phyloP scores from a whole-genome alignment of 345 rosid genomes.

The Pelargonium nanum region DNA sequence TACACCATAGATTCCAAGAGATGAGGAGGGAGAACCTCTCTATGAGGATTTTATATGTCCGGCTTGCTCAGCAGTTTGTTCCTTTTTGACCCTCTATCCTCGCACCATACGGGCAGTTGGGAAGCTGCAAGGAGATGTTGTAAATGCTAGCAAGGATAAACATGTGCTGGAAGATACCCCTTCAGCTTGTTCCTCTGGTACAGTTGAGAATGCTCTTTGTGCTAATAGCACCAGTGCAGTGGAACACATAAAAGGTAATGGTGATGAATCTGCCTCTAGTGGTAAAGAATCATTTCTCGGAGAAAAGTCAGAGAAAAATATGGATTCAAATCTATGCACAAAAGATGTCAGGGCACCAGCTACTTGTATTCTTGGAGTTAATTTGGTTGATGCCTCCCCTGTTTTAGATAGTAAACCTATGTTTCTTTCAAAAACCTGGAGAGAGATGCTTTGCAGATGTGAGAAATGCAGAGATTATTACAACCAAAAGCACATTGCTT shows the following conservation, averaged over 20 bases:
- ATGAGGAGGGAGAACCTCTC: slow-evolving; percentile 76
- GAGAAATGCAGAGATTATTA: slow-evolving; percentile 59
- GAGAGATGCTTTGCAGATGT: slow-evolving; percentile 73
- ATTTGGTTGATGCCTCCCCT: slow-evolving; percentile 13
- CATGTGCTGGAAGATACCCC: slow-evolving; percentile 29
- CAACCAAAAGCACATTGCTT: slow-evolving; percentile 43
- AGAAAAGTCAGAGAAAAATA: slow-evolving; percentile 39
- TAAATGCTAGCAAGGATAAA: slow-evolving; percentile 38
- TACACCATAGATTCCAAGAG: slow-evolving; percentile 59
- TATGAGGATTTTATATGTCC: slow-evolving; percentile 88
- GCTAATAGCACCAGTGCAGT: slow-evolving; percentile 13
- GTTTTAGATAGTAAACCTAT: slow-evolving; percentile 43
- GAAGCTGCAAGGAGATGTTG: slow-evolving; percentile 17
- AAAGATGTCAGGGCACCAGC: slow-evolving; percentile 11
- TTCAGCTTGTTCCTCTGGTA: slow-evolving; percentile 25
- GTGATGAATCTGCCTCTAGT: slow-evolving; percentile 14
- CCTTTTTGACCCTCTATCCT: slow-evolving; percentile 59
- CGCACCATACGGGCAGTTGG: slow-evolving; percentile 44
- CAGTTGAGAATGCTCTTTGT: slow-evolving; percentile 26
- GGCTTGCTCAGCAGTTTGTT: slow-evolving; percentile 54
- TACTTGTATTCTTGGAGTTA: slow-evolving; percentile 35
- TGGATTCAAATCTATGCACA: slow-evolving; percentile 13
- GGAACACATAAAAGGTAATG: slow-evolving; percentile 9
- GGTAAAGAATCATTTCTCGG: slow-evolving; percentile 20
- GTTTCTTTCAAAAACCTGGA: slow-evolving; percentile 83